Evolutionary conservation across 345 rosid species (phyloP), one percentile per base, ranked within the genome.

Genomic region (Eucalyptus pumila): DNA sequence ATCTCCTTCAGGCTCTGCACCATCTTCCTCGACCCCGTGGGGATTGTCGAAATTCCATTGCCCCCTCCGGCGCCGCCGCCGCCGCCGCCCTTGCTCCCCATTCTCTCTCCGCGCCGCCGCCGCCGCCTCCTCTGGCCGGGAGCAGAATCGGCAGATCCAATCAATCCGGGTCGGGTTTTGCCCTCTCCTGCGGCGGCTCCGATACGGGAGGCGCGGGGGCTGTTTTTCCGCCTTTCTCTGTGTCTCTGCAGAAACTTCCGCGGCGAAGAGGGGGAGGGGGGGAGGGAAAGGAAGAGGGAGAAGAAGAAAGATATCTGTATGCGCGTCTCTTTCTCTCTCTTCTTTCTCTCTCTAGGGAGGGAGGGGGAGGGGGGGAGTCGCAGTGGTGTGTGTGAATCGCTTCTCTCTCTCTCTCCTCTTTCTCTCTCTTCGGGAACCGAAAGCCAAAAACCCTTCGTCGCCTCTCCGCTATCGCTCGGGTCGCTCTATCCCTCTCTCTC

Each of bases 1-100:
- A 98, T 95, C 94, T 98, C 99, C 93, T 95, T 98, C 94, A 98
- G 92, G 93, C 97, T 96, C 94, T 95, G 96, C 26, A 98, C 99
- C 87, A 97, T 92, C 97, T 95, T 96, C 92, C 96, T 94, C 32
- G 97, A 93, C 80, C 93, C 98, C 52, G 95, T 87, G 86, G 99
- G 99, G 85, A 98, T 96, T 86, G 92, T 90, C 5, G 96, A 90
- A 83, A 96, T 91, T 90, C 97, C 99, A 88, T 56, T 94, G 21
- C 92, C 94, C 90, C 94, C 95, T 51, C 94, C 97, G 24, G 91
- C 94, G 90, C 94, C 95, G 60, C 93, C 94, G 87, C 93, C 94
- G 87, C 94, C 97, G 69, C 94, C 96, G 50, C 95, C 94, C 89
- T 92, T 95, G 90, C 91, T 88, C 88, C 89, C 87, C 89, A 88